Conservation (phyloP, 202 grass and related monocot species). For the Panicum virgatum region DNA sequence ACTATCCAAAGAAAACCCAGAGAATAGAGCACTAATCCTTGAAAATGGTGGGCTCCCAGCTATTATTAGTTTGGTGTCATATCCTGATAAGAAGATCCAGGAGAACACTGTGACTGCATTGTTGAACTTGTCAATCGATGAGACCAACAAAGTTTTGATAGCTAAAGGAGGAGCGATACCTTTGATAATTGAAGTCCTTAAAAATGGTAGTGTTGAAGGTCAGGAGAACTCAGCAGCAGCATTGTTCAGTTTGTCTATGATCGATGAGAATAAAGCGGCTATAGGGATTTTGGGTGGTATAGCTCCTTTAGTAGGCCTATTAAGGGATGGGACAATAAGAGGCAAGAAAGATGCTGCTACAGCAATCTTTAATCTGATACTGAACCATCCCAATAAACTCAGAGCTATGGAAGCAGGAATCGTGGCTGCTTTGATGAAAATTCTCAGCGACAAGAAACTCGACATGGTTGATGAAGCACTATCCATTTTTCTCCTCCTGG, state of each 20-base stretch:
- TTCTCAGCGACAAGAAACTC: conserved; percentile 50
- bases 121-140: conserved; percentile 86
- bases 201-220: conserved; percentile 59
- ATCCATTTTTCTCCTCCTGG: conserved; percentile 72
- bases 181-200: conserved; percentile 68
- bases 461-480: conserved; percentile 81
- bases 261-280: conserved; percentile 62
- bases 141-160: conserved; percentile 77
- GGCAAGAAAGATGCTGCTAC: conserved; percentile 88
- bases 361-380: conserved; percentile 70
- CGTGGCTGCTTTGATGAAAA: conserved; percentile 37
- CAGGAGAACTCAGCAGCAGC: conserved; percentile 82
- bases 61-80: conserved; percentile 59
- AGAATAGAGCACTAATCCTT: conserved; percentile 58
- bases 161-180: conserved; percentile 61
- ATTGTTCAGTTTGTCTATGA: conserved; percentile 77
- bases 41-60: conserved; percentile 53
- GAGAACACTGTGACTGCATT: conserved; percentile 78
- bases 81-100: conserved; percentile 69
- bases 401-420: conserved; percentile 66
- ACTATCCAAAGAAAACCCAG: conserved; percentile 78
- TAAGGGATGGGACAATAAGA: conserved; percentile 63
- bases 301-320: conserved; percentile 60
- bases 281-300: conserved; percentile 64
- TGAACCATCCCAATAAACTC: conserved; percentile 61